Base-by-base conservation (phyloP, 208 protist genomes). In the Acanthamoeba culbertsoni region DNA sequence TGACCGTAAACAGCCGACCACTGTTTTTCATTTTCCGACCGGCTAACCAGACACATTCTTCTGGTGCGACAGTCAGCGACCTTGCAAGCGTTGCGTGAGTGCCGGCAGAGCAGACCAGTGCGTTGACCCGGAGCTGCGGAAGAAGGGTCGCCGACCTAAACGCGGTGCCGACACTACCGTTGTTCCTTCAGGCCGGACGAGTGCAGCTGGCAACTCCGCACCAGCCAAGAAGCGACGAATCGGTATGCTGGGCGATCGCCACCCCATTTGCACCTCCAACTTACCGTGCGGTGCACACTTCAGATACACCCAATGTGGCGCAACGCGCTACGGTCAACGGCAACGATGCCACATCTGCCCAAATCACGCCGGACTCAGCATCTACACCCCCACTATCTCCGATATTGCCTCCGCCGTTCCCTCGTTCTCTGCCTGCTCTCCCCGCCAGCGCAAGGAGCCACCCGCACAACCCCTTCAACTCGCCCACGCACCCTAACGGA, bases 51-150 rank as follows among this genome's bases (percentile, higher is more conserved):
- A 1, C 40, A 12, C 0, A 0, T 12, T 33, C n/a, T 12, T 42
- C 31, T 14, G 14, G 26, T n/a, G n/a, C n/a, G n/a, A 33, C 68
- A 84, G 73, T 55, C 73, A 84, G 33, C 40, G 73, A 35, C 73
- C 73, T 37, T 84, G 73, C 73, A 84, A 84, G 73, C 73, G 73
- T 14, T 84, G 73, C 8, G 73, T 84, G 8, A 26, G 42, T 43
- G 73, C 73, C n/a, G 73, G 73, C 16, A n/a, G 73, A 55, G 73
- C 73, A 18, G 73, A 84, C 45, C 14, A 42, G 73, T 84, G 73
- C 73, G 73, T 84, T 10, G 73, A 84, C 42, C 73, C 73, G 18
- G 43, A 57, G 45, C 43, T 84, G n/a, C 73, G 73, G 28, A 84
- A 84, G 73, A 84, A 84, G 45, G 73, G 73, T 28, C 40, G 73